Conservation (phyloP, 805 yeast genomes). For the Candida chilensis region DNA sequence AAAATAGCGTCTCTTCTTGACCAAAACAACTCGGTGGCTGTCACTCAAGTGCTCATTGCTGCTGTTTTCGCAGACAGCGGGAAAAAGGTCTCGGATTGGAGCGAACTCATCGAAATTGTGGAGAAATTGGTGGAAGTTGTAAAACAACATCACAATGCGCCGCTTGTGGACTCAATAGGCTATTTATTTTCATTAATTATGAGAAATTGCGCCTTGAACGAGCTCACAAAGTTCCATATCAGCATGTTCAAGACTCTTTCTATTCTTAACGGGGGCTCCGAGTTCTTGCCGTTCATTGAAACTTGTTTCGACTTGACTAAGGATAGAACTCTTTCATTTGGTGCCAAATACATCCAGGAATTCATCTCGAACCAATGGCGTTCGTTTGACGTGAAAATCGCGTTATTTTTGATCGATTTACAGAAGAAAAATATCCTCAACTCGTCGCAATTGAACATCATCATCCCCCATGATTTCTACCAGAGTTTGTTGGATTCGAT, state of each 20-base stretch:
- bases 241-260: constrained; percentile 29
- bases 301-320: constrained; percentile 28
- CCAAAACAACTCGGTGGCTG: constrained; percentile 13
- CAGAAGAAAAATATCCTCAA: constrained; percentile 7
- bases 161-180: constrained; percentile 17
- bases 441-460: constrained; percentile 5
- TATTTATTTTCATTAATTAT: constrained; percentile 40
- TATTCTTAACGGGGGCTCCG: constrained; percentile 18
- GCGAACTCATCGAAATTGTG: constrained; percentile 7
- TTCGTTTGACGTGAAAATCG: constrained; percentile 19
- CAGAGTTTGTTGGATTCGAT: constrained; percentile 6
- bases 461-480: constrained; percentile 19
- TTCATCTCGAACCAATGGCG: constrained; percentile 36
- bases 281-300: constrained; percentile 38
- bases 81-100: constrained; percentile 50
- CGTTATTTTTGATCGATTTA: constrained; percentile 31
- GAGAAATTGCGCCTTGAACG: constrained; percentile 44
- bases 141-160: not conserved
- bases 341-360: constrained; percentile 35
- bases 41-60: constrained; percentile 32
- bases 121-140: constrained; percentile 1
- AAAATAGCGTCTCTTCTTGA: constrained; percentile 3
- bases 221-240: constrained; percentile 37
- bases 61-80: constrained; percentile 67
- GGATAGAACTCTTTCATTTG: constrained; percentile 37